phyloP scores from a whole-genome alignment of 139 green algal species.

The Chlamydomonas sphaeroides region DNA sequence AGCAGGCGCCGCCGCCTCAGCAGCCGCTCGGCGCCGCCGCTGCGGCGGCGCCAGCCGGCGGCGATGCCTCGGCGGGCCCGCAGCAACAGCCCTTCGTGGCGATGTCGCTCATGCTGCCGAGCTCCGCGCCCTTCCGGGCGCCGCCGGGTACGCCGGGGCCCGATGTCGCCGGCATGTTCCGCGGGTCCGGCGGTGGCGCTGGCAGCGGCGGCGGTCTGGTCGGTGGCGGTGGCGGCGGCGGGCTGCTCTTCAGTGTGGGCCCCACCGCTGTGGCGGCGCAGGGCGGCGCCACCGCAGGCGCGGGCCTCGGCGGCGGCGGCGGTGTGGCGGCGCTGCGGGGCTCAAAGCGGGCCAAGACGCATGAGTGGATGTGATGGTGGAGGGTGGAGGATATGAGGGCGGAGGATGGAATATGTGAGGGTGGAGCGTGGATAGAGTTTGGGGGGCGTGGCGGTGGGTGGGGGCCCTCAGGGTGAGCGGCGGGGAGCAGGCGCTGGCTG shows the following conservation, averaged over 20 bases:
- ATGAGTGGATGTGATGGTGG: background rate
- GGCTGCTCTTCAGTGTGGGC: constrained; percentile 33
- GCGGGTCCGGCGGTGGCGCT: background rate
- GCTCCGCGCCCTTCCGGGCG: constrained; percentile 1
- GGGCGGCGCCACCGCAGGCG: too few species aligned
- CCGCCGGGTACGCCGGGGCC: background rate
- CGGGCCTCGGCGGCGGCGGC: background rate
- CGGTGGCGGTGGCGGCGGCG: constrained; percentile 1
- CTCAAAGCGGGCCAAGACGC: constrained; percentile 10
- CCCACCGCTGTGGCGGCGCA: background rate
- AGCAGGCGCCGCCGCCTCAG: background rate
- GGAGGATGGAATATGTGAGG: background rate
- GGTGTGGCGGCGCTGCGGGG: background rate
- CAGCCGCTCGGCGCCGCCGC: background rate
- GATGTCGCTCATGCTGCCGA: constrained; percentile 1
- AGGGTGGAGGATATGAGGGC: background rate
- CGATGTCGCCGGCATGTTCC: background rate
- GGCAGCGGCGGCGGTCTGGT: background rate
- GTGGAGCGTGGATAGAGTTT: too few species aligned
- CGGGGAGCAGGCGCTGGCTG: too few species aligned
- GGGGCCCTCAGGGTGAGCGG: too few species aligned
- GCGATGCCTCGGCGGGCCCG: background rate
- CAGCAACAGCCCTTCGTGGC: background rate
- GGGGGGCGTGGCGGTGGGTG: too few species aligned
- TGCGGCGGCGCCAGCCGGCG: background rate